Evolutionary conservation across 768 basidiomycete genomes (phyloP), one percentile per base, ranked within the genome.

Genomic region (Goffeauzyma gilvescens): DNA sequence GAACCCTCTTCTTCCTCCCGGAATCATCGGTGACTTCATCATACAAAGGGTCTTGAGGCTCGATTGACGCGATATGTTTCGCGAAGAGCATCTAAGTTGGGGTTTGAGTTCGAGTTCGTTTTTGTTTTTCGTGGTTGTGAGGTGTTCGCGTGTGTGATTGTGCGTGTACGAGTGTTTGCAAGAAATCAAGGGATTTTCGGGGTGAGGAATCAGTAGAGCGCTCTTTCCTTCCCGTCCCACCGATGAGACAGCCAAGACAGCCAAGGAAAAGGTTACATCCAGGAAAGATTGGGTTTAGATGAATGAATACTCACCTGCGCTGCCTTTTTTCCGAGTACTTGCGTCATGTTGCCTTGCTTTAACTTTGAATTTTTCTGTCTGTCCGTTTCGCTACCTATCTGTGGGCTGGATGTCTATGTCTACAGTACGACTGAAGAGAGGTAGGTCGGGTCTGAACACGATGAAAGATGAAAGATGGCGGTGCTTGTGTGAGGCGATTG

Each of bases 11-110:
- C 59, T 70, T 65, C 50, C 71, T 72, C 13, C 79, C 78, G 36
- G 65, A 66, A 1, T 67, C 62, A 51, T 78, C 70, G 5, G 68
- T 67, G 51, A 75, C 75, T 12, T 60, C 65, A 54, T 78, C 81
- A 58, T 86, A 85, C 10, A 79, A 58, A 2, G 81, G 81, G 58
- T 87, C 82, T 18, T 67, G 62, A 0, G 83, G 82, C 18, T 70
- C 58, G 60, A 83, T 83, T 14, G 73, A 65, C 35, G 75, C 68
- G 15, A 84, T 41, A 51, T 84, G 74, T 38, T 71, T 67, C 49
- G 68, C 70, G 50, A 84, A 79, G 14, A 84, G 65, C 28, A 38
- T 48, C 46, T 44, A n/a, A 18, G 15, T 22, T 22, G 31, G 13
- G 24, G 32, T 20, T 9, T 21, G 24, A 25, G n/a, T n/a, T n/a